These are phyloP conservation scores for Eleusine indica DNA, from an alignment of 176 grass and related monocot species.

Conservation along the genomic window DNA sequence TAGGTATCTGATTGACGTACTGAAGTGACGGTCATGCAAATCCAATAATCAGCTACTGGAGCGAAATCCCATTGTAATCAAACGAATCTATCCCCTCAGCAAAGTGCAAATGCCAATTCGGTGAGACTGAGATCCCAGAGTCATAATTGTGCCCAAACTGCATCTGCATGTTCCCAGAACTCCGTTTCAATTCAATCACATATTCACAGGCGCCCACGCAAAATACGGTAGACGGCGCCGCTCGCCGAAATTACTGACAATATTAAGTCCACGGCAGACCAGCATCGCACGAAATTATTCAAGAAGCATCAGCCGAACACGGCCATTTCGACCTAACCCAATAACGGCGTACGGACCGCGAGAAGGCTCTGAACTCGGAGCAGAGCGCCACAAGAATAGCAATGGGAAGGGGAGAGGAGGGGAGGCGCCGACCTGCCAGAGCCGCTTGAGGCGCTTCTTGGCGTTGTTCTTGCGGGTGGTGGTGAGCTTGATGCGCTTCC, in stretches of 20 bases:
- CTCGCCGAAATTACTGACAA: neutral
- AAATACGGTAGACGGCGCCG: neutral
- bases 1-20: neutral
- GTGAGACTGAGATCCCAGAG: neutral
- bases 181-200: neutral
- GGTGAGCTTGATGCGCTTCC: slow-evolving; percentile 95
- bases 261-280: neutral
- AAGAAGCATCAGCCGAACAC: neutral
- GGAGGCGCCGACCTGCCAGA: slow-evolving; percentile 69
- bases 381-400: neutral
- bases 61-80: neutral
- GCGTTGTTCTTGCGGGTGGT: slow-evolving; percentile 94
- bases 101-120: neutral
- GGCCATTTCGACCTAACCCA: neutral
- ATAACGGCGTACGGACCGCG: neutral
- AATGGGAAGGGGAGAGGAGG: no score
- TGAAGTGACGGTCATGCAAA: neutral
- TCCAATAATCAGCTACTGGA: neutral
- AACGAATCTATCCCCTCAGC: neutral
- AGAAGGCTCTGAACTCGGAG: neutral
- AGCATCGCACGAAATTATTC: neutral
- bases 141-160: neutral
- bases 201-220: no score
- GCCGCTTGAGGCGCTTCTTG: slow-evolving; percentile 79
- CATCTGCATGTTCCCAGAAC: neutral